Evolutionary conservation across 192 early-diverging fungal species (phyloP), one percentile per base, ranked within the genome.

Genomic region (Kickxella alabastrina): DNA sequence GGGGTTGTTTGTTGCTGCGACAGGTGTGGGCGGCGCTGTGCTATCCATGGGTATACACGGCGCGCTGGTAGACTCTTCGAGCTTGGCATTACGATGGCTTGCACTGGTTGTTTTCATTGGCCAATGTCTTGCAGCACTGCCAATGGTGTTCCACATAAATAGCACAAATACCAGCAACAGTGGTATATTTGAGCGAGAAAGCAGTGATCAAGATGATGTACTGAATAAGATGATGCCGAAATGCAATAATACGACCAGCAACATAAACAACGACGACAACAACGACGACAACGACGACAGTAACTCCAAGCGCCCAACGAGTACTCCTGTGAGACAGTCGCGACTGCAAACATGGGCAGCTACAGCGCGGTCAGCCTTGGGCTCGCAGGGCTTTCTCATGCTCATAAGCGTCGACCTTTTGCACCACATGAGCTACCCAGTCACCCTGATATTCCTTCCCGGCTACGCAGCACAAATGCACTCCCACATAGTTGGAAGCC

Each of bases 51-150:
- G 18, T 3, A 35, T 38, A 8, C 43, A 45, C 15, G 37, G 52
- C 28, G 21, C 59, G 32, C 32, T 35, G 0, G 28, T 26, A 8
- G 29, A 21, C 4, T 49, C 49, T 9, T 4, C 41, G 6, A 29
- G 28, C 5, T 23, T 37, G 6, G 55, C 52, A 3, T 22, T 63
- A 19, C 56, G 37, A 3, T 70, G 59, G 59, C 42, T 70, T 9
- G 39, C 60, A n/a, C 37, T 59, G 19, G 12, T 43, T 1, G 46
- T 59, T 3, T 15, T 43, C 9, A 17, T 13, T 3, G 44, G 65
- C 10, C 48, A 57, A 10, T 19, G 25, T 3, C 3, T 39, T 0
- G 52, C 44, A 1, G 47, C 52, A 1, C 2, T 42, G 0, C 28
- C 47, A 26, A 13, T 68, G 3, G 51, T 21, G 9, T 4, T 19